Evolutionary conservation across 371 early-diverging fungal species (phyloP), one percentile per base, ranked within the genome.

Genomic region (Rhizopus microsporus): DNA sequence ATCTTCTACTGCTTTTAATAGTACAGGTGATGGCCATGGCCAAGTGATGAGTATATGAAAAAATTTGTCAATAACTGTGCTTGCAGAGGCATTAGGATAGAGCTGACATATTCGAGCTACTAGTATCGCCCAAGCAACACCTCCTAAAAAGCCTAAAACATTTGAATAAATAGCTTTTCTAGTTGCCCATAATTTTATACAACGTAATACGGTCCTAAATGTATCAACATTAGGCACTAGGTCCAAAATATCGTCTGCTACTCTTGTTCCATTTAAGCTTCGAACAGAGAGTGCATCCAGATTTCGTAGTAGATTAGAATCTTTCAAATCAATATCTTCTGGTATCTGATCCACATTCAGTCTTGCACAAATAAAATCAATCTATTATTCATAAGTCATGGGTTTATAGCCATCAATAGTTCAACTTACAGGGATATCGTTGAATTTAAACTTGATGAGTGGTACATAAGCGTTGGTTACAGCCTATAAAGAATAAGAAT

Each of bases 111-210:
- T 82, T 16, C 94, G 74, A 8, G 93, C 98, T 5, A 94, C 93
- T 7, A 87, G 75, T 57, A 97, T 86, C 0, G 98, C 95, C 92
- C 94, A 96, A 0, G 94, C 94, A 5, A 96, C 94, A 57, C 98
- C 98, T 17, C 96, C 97, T 64, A 94, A 82, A 67, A 94, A 97
- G 6, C 98, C 98, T 74, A 93, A 78, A 0, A 89, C 79, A 74
- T 95, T 93, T 1, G 95, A 93, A 68, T 95, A 96, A 29, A 96
- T 80, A 6, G 81, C 89, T 30, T 91, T 79, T 55, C 70, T 71
- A 60, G 89, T 91, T 4, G 95, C 96, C 97, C 97, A 97, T 46
- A 91, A 77, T 77, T 96, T 97, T 48, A 97, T 92, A 63, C 90
- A 91, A 8, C 95, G 78, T 31, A 96, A 81, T 0, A 93, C 89